Conservation (phyloP, 2,329 filamentous ascomycete genomes). For the Cercospora sp. region DNA sequence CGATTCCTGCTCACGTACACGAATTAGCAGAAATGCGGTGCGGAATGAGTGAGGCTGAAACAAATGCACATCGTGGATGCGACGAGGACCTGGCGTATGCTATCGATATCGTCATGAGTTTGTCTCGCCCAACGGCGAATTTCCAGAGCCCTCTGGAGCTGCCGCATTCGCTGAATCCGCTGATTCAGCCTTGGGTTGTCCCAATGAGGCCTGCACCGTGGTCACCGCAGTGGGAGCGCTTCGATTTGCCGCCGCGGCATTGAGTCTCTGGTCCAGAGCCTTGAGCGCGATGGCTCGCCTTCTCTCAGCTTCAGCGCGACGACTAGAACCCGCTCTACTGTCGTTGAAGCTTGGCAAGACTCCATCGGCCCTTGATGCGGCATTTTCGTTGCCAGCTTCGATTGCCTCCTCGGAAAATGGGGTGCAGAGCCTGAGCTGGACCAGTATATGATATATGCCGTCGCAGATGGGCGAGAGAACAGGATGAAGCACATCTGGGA, state of each 20-base stretch:
- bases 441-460: conserved; percentile 70
- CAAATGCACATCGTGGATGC: background rate
- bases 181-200: background rate
- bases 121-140: background rate
- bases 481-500: conserved; percentile 80
- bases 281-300: conserved; percentile 85
- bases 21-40: background rate
- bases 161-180: background rate
- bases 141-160: background rate
- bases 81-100: background rate
- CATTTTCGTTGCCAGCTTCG: conserved; percentile 69
- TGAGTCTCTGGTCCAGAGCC: conserved; percentile 85
- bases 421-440: conserved; percentile 74
- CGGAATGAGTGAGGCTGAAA: background rate
- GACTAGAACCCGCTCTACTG: conserved; percentile 47
- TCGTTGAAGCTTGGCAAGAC: conserved; percentile 62
- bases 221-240: conserved; percentile 21
- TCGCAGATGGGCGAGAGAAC: conserved; percentile 72
- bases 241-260: conserved; percentile 64
- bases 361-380: conserved; percentile 63
- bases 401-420: conserved; percentile 83
- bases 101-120: background rate
- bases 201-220: conserved; percentile 25
- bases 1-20: background rate
- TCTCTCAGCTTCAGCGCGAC: conserved; percentile 82